These are phyloP conservation scores for Pisolithus sp. DNA, from an alignment of 768 basidiomycete species.

Conservation along the genomic window DNA sequence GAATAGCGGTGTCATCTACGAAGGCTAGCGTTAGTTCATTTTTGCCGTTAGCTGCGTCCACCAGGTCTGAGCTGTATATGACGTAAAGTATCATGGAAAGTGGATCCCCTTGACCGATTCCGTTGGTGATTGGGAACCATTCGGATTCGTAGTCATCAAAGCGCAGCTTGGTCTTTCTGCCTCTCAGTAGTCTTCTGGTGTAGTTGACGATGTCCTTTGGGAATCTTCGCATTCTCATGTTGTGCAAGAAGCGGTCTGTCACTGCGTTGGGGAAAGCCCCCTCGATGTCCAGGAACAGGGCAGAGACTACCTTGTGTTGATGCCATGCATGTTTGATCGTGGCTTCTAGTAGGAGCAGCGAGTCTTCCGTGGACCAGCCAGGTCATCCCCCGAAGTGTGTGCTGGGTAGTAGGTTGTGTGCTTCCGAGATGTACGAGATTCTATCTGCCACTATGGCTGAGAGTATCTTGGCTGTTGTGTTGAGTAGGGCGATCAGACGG, in stretches of 20 bases:
- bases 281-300: slow-evolving; percentile 38
- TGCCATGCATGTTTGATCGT: slow-evolving; percentile 35
- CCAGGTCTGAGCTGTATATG: neutral
- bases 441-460: too few relatives aligned
- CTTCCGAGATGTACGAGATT: too few relatives aligned
- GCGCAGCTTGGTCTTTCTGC: neutral
- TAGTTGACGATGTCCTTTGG: neutral
- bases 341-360: slow-evolving; percentile 26
- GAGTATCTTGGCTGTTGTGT: slow-evolving; percentile 7
- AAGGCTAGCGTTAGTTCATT: neutral
- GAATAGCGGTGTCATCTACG: neutral
- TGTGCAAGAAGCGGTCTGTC: slow-evolving; percentile 24
- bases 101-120: neutral
- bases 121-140: neutral
- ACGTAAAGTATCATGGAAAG: neutral
- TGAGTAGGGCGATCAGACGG: slow-evolving; percentile 32
- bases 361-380: slow-evolving; percentile 33
- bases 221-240: slow-evolving; percentile 13
- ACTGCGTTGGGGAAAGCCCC: slow-evolving; percentile 38
- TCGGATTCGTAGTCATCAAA: neutral
- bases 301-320: slow-evolving; percentile 26
- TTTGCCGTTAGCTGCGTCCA: neutral
- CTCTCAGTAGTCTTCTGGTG: neutral
- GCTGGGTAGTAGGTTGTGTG: slow-evolving; percentile 22
- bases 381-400: slow-evolving; percentile 36